These are phyloP conservation scores for Macadamia tetraphylla DNA, from an alignment of 164 flowering plant species.

Conservation along the genomic window DNA sequence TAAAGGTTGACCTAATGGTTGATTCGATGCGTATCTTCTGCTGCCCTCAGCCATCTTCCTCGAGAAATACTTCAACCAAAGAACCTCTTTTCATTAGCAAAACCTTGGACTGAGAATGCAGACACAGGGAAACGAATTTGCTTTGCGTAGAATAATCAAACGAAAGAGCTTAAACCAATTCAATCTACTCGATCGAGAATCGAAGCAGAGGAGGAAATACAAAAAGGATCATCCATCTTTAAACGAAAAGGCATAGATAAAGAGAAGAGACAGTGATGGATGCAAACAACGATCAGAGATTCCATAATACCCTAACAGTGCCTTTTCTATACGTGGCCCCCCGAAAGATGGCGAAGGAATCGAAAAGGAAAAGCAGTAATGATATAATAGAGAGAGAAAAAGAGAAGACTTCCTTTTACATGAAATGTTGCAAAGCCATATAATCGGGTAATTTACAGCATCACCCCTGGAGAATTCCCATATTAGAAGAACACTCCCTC, in stretches of 20 bases:
- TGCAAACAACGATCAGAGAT: not conserved
- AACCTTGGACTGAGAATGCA: not conserved
- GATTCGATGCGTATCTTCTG: constrained; percentile 30
- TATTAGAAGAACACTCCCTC: too few species aligned
- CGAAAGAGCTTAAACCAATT: constrained; percentile 1
- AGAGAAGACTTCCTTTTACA: too few species aligned
- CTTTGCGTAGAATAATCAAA: not conserved
- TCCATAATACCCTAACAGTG: not conserved
- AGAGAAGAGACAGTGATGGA: not conserved
- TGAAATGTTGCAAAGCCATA: too few species aligned
- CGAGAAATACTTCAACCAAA: constrained; percentile 6
- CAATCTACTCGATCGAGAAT: not conserved
- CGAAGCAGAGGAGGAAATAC: not conserved
- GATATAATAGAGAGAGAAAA: not conserved
- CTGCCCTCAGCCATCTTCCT: constrained; percentile 48
- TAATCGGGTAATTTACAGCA: too few species aligned
- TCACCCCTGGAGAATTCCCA: too few species aligned
- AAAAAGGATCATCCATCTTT: not conserved
- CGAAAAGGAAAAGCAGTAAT: not conserved
- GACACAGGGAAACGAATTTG: not conserved
- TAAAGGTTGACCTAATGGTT: constrained; percentile 33
- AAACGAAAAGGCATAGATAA: not conserved
- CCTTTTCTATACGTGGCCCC: too few species aligned
- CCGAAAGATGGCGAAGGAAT: not conserved
- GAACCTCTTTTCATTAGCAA: constrained; percentile 18